phyloP scores from a whole-genome alignment of 1,284 basidiomycete genomes.

The Fomitopsis pinicola region DNA sequence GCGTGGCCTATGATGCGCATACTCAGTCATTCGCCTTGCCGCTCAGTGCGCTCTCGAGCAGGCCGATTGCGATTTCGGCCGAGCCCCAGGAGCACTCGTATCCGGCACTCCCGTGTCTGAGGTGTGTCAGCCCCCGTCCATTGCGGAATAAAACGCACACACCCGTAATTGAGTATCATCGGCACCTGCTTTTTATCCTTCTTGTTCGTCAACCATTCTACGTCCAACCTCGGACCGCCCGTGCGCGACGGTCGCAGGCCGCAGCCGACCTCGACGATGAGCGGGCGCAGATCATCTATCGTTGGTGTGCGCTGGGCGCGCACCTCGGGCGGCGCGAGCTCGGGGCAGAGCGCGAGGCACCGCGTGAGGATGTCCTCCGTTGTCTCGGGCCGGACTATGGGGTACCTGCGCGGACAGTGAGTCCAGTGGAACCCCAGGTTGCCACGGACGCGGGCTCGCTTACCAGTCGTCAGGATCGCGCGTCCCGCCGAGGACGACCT shows the following conservation, averaged over 20 bases:
- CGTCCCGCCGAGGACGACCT: constrained; percentile 69
- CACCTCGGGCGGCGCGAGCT: constrained; percentile 60
- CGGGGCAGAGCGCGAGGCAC: constrained; percentile 55
- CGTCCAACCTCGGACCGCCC: constrained; percentile 41
- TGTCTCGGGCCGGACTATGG: constrained; percentile 54
- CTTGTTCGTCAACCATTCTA: constrained; percentile 23
- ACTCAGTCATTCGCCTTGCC: not conserved
- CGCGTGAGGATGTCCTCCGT: constrained; percentile 57
- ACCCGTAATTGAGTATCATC: constrained; percentile 46
- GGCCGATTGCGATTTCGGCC: constrained; percentile 1
- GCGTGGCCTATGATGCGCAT: no score
- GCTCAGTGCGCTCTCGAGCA: constrained; percentile 2
- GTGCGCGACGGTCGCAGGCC: constrained; percentile 44
- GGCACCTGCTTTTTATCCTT: constrained; percentile 25
- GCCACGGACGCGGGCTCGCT: constrained; percentile 5
- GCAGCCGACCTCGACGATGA: constrained; percentile 68
- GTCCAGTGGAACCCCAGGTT: not conserved
- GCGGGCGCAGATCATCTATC: constrained; percentile 56
- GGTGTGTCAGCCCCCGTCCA: not conserved
- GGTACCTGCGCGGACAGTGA: constrained; percentile 36
- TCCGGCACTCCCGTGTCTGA: constrained; percentile 40
- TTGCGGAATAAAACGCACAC: constrained; percentile 9
- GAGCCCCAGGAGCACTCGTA: constrained; percentile 7
- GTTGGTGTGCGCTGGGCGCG: constrained; percentile 45
- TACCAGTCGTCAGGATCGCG: constrained; percentile 62